Evolutionary conservation across 768 basidiomycete genomes (phyloP).

Genomic region (Pleurotus djamor): DNA sequence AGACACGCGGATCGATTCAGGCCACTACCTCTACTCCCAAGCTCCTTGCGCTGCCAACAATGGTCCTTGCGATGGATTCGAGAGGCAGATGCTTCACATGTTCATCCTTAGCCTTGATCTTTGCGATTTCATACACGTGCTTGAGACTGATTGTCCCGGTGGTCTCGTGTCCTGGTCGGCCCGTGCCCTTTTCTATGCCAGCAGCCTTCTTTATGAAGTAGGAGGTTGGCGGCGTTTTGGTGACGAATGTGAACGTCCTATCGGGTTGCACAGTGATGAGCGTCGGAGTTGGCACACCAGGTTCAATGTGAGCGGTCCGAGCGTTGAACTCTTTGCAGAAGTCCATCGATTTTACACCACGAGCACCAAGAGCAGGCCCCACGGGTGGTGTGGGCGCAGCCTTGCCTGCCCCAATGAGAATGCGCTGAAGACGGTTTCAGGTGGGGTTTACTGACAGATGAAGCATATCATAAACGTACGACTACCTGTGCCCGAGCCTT

Average conservation of each 20-base stretch:
- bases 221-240: slow-evolving; percentile 86
- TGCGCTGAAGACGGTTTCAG: slow-evolving; percentile 46
- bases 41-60: slow-evolving; percentile 86
- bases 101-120: slow-evolving; percentile 91
- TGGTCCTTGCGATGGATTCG: slow-evolving; percentile 84
- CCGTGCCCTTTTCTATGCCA: slow-evolving; percentile 88
- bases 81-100: slow-evolving; percentile 84
- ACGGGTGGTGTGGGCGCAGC: slow-evolving; percentile 96
- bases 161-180: slow-evolving; percentile 74
- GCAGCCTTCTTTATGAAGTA: slow-evolving; percentile 92
- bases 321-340: slow-evolving; percentile 99
- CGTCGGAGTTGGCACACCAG: slow-evolving; percentile 89
- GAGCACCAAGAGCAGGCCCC: slow-evolving; percentile 95
- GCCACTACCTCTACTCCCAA: slow-evolving; percentile 90
- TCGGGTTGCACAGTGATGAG: slow-evolving; percentile 92
- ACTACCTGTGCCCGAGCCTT: slow-evolving; percentile 74
- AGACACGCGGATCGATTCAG: slow-evolving; percentile 34
- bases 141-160: slow-evolving; percentile 88
- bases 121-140: slow-evolving; percentile 98
- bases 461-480: slow-evolving; percentile 40
- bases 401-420: slow-evolving; percentile 90
- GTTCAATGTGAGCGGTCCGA: slow-evolving; percentile 84
- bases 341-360: slow-evolving; percentile 99
- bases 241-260: slow-evolving; percentile 90
- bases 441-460: slow-evolving; percentile 6